Conservation (phyloP, 2,329 filamentous ascomycete genomes). For the Alternaria brassicae region DNA sequence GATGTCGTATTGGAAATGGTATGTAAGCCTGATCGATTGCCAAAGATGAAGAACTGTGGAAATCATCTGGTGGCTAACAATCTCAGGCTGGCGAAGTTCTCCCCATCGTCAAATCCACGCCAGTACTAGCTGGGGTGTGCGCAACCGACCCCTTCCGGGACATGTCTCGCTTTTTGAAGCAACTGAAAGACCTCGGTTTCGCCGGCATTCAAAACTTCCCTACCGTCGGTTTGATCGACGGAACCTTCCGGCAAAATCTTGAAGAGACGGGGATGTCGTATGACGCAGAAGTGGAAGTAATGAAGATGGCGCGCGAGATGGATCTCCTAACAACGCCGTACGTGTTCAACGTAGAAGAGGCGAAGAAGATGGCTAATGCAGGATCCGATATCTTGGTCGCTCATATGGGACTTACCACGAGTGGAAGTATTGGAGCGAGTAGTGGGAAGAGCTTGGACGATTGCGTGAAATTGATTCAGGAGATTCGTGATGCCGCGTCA, state of each 20-base stretch:
- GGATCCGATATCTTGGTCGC: slow-evolving; percentile 73
- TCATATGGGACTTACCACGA: slow-evolving; percentile 72
- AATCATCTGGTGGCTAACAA: background rate
- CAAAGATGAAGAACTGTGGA: too few relatives aligned
- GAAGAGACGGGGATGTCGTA: slow-evolving; percentile 78
- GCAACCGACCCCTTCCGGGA: slow-evolving; percentile 73
- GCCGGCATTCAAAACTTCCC: slow-evolving; percentile 77
- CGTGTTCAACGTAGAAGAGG: slow-evolving; percentile 70
- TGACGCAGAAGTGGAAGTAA: slow-evolving; percentile 70
- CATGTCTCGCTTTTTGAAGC: slow-evolving; percentile 65
- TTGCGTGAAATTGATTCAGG: slow-evolving; percentile 67
- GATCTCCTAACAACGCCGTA: slow-evolving; percentile 73
- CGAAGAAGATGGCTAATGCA: slow-evolving; percentile 66
- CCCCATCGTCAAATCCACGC: slow-evolving; percentile 67
- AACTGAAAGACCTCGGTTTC: slow-evolving; percentile 69
- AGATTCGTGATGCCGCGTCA: slow-evolving; percentile 67
- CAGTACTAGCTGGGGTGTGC: slow-evolving; percentile 74
- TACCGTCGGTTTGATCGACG: slow-evolving; percentile 74
- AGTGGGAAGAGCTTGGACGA: slow-evolving; percentile 69
- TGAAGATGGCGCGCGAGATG: slow-evolving; percentile 64
- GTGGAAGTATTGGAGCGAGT: slow-evolving; percentile 69
- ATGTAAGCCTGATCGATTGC: background rate
- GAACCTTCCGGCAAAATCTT: slow-evolving; percentile 69
- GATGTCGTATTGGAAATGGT: slow-evolving; percentile 74
- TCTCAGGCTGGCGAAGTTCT: slow-evolving; percentile 68